Evolutionary conservation across 2,329 filamentous ascomycete genomes (phyloP).

Genomic region (Paecilomyces niveus): DNA sequence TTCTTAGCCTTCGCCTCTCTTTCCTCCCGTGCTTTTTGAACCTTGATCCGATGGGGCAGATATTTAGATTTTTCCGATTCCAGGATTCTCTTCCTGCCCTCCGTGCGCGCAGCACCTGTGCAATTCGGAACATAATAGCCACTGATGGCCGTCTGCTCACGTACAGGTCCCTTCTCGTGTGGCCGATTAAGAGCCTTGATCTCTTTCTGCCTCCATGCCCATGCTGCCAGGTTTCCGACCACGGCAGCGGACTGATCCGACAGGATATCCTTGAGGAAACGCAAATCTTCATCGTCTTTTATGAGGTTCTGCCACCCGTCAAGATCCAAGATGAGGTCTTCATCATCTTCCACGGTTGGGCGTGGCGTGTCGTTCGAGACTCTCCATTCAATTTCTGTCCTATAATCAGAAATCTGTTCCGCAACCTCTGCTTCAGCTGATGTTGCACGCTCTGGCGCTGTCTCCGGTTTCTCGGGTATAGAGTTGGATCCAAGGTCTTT

Average conservation of each 20-base stretch:
- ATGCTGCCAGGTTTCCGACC: slow-evolving; percentile 53
- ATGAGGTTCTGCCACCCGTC: slow-evolving; percentile 63
- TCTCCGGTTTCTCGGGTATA: slow-evolving; percentile 8
- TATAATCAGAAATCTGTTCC: slow-evolving; percentile 28
- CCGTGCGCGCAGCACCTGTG: slow-evolving; percentile 81
- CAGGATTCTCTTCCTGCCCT: slow-evolving; percentile 90
- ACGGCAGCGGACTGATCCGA: slow-evolving; percentile 39
- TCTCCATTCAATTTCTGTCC: slow-evolving; percentile 51
- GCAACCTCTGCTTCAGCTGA: slow-evolving; percentile 19
- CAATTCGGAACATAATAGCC: slow-evolving; percentile 78
- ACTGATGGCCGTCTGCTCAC: slow-evolving; percentile 48
- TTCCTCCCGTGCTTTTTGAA: slow-evolving; percentile 84
- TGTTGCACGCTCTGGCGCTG: slow-evolving; percentile 2
- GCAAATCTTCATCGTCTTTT: slow-evolving; percentile 63
- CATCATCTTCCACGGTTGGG: slow-evolving; percentile 61
- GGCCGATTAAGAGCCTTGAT: slow-evolving; percentile 61
- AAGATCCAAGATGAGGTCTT: slow-evolving; percentile 57
- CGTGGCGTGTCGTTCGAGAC: slow-evolving; percentile 54
- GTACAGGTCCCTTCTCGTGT: slow-evolving; percentile 48
- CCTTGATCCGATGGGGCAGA: slow-evolving; percentile 92
- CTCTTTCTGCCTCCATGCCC: slow-evolving; percentile 66
- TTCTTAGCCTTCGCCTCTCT: slow-evolving; percentile 66
- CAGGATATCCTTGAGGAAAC: slow-evolving; percentile 48
- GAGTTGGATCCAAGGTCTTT: slow-evolving; percentile 11
- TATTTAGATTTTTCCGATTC: slow-evolving; percentile 98